Percentiles rank a stretch among this genome's conserved stretches.
phyloP scores from a whole-genome alignment of 768 basidiomycete species.

The Auricularia auricula-judae region DNA sequence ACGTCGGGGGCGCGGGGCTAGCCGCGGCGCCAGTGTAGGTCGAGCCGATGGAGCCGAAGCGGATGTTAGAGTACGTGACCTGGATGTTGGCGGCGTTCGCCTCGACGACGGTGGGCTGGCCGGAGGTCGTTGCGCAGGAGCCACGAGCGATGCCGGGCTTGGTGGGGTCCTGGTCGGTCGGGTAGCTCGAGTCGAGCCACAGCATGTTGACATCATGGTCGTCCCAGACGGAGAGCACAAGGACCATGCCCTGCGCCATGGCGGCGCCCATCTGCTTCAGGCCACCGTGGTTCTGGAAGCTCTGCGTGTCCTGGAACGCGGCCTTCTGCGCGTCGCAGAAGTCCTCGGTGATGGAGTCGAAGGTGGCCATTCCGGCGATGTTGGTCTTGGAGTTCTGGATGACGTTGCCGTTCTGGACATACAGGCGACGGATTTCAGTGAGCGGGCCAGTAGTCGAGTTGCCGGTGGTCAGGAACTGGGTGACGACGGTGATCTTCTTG shows the following conservation, averaged over 20 bases:
- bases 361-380: slow-evolving; percentile 22
- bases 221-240: slow-evolving; percentile 43
- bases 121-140: slow-evolving; percentile 36
- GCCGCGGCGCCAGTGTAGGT: slow-evolving; percentile 20
- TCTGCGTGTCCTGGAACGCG: slow-evolving; percentile 32
- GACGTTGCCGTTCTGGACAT: slow-evolving; percentile 12
- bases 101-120: slow-evolving; percentile 35
- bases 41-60: slow-evolving; percentile 37
- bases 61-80: slow-evolving; percentile 47
- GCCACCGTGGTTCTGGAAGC: slow-evolving; percentile 32
- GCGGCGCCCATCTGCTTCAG: slow-evolving; percentile 24
- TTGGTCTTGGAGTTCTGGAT: slow-evolving; percentile 11
- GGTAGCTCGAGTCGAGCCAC: slow-evolving; percentile 47
- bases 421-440: slow-evolving; percentile 11
- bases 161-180: slow-evolving; percentile 21
- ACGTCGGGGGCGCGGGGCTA: slow-evolving; percentile 2
- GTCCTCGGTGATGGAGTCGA: slow-evolving; percentile 37
- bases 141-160: slow-evolving; percentile 35
- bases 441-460: slow-evolving; percentile 23
- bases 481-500: slow-evolving; percentile 13
- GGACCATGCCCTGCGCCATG: slow-evolving; percentile 33
- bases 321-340: slow-evolving; percentile 38
- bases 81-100: slow-evolving; percentile 24
- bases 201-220: slow-evolving; percentile 45
- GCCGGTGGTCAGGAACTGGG: slow-evolving; percentile 27